These are phyloP conservation scores for Arabidopsis arenosa DNA, from an alignment of 345 rosid genomes.

Conservation along the genomic window DNA sequence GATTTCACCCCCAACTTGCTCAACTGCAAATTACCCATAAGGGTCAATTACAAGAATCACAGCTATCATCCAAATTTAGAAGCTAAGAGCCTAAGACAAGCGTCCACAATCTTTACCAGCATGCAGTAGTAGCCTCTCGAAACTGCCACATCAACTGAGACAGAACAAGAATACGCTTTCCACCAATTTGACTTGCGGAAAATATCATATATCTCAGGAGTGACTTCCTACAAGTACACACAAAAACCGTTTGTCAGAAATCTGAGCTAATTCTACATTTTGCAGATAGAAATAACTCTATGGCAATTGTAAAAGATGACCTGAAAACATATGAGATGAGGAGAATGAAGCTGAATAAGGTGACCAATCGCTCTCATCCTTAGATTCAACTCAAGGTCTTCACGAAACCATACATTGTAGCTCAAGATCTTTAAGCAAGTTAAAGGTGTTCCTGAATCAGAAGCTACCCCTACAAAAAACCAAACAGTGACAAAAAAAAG, in stretches of 20 bases:
- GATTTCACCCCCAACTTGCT: constrained; percentile 80
- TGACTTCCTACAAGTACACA: constrained; percentile 72
- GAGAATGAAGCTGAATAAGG: constrained; percentile 76
- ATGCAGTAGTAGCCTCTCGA: constrained; percentile 77
- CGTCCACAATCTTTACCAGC: constrained; percentile 55
- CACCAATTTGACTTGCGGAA: constrained; percentile 82
- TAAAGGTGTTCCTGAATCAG: constrained; percentile 43
- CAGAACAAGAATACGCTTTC: constrained; percentile 76
- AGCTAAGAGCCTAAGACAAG: not conserved
- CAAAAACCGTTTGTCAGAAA: not conserved
- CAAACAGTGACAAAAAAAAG: constrained; percentile 9
- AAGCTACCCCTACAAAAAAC: constrained; percentile 47
- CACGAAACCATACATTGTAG: constrained; percentile 98
- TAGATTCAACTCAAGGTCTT: constrained; percentile 75
- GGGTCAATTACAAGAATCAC: constrained; percentile 18
- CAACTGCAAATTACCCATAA: constrained; percentile 57
- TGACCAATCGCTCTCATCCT: constrained; percentile 90
- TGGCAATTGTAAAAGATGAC: constrained; percentile 43
- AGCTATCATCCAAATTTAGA: not conserved
- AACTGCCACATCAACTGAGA: constrained; percentile 52
- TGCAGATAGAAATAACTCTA: not conserved
- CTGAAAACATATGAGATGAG: constrained; percentile 92
- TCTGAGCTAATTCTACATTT: not conserved
- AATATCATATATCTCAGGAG: constrained; percentile 65
- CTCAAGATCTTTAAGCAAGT: constrained; percentile 72